Evolutionary conservation across 805 yeast species (phyloP).

Genomic region (Candida dajiaensis): DNA sequence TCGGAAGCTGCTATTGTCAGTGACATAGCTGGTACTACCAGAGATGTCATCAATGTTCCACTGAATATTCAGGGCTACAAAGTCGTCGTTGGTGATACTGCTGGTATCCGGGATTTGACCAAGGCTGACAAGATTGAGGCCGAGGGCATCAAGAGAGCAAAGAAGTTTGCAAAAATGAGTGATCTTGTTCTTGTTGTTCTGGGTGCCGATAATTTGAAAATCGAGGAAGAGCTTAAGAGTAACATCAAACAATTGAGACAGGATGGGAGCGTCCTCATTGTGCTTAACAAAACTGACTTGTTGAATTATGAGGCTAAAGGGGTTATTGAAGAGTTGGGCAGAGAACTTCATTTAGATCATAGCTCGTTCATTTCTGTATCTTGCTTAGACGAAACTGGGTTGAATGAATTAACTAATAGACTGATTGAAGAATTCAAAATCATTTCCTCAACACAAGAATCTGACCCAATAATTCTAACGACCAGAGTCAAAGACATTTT

Average conservation of each 20-base stretch:
- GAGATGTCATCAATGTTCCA: conserved; percentile 81
- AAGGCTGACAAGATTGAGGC: conserved; percentile 55
- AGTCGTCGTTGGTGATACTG: conserved; percentile 84
- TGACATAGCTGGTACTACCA: conserved; percentile 86
- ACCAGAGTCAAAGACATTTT: conserved; percentile 71
- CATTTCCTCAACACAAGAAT: conserved; percentile 42
- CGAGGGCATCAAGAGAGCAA: conserved; percentile 81
- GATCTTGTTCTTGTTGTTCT: conserved; percentile 67
- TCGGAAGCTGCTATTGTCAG: conserved; percentile 89
- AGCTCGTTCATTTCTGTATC: conserved; percentile 42
- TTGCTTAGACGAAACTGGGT: conserved; percentile 53
- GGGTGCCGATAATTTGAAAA: conserved; percentile 36
- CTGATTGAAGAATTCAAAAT: conserved; percentile 42
- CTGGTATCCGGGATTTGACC: conserved; percentile 63
- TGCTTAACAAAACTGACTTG: conserved; percentile 60
- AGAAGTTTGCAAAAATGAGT: conserved; percentile 47
- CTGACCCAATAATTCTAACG: conserved; percentile 69
- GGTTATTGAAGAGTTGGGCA: conserved; percentile 20
- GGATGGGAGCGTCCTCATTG: conserved; percentile 32
- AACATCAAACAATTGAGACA: conserved; percentile 30
- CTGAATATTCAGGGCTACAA: conserved; percentile 81
- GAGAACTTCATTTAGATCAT: conserved; percentile 16
- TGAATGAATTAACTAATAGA: conserved; percentile 36
- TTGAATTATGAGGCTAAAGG: conserved; percentile 15
- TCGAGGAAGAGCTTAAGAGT: conserved; percentile 32